Evolutionary conservation across 805 yeast species (phyloP).

Genomic region (Jamesozyma lodderae): DNA sequence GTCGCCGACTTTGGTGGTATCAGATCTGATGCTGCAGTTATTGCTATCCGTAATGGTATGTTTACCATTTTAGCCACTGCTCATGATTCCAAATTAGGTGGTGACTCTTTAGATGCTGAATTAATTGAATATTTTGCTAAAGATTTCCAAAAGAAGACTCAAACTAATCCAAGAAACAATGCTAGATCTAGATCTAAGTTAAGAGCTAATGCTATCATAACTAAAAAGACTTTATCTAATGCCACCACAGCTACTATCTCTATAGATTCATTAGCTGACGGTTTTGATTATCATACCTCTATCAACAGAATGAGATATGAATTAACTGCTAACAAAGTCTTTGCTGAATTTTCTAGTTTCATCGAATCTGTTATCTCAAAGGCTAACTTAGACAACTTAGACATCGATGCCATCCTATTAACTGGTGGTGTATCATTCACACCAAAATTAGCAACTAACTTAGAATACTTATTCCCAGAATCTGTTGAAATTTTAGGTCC

Average conservation of each 20-base stretch:
- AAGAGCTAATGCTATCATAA: conserved; percentile 67
- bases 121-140: conserved; percentile 78
- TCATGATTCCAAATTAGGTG: conserved; percentile 79
- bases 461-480: conserved; percentile 74
- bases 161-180: conserved; percentile 69
- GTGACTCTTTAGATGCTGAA: conserved; percentile 73
- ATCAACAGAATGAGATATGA: conserved; percentile 93
- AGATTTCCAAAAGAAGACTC: conserved; percentile 86
- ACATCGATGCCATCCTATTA: conserved; percentile 81
- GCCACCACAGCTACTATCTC: conserved; percentile 85
- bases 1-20: conserved; percentile 97
- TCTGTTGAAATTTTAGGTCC: conserved; percentile 63
- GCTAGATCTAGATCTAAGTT: conserved; percentile 86
- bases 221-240: conserved; percentile 87
- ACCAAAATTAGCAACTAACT: conserved; percentile 77
- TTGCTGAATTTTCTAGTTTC: conserved; percentile 67
- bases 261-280: conserved; percentile 89
- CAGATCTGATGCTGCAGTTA: conserved; percentile 89
- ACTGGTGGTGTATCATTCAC: conserved; percentile 91
- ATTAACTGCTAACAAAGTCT: conserved; percentile 69
- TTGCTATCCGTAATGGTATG: conserved; percentile 90
- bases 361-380: conserved; percentile 65
- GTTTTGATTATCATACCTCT: conserved; percentile 85
- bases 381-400: conserved; percentile 78
- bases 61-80: conserved; percentile 80